Evolutionary conservation across 371 early-diverging fungal species (phyloP).

Genomic region (Rozella allomycis): DNA sequence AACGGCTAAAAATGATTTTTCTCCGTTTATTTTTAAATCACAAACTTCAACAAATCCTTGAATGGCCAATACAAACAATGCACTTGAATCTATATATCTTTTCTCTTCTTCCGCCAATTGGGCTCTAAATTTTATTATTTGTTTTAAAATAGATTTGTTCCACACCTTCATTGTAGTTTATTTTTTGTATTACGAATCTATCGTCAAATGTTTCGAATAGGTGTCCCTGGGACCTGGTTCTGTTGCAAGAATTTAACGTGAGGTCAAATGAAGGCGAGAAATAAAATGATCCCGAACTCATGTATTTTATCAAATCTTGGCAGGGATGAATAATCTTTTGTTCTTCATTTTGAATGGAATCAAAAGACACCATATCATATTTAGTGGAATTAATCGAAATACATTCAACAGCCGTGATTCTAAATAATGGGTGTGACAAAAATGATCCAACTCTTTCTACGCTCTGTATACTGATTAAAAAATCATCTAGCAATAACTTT

Average conservation of each 20-base stretch:
- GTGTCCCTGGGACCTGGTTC: neutral
- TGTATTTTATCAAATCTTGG: slow-evolving; percentile 12
- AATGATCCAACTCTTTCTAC: too few relatives aligned
- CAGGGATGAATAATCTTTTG: slow-evolving; percentile 12
- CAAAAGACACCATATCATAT: too few relatives aligned
- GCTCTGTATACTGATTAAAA: too few relatives aligned
- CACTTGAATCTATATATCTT: slow-evolving; percentile 39
- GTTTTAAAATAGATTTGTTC: slow-evolving; percentile 60
- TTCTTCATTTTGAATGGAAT: too few relatives aligned
- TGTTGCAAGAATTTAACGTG: slow-evolving; percentile 6
- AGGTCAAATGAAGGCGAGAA: slow-evolving; percentile 17
- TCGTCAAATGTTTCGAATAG: slow-evolving; percentile 9
- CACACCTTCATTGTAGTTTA: too few relatives aligned
- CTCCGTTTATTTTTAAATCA: slow-evolving; percentile 14
- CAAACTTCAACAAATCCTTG: slow-evolving; percentile 42
- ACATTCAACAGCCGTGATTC: too few relatives aligned
- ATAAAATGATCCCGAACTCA: slow-evolving; percentile 22
- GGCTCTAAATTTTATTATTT: slow-evolving; percentile 45
- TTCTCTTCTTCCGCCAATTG: slow-evolving; percentile 38
- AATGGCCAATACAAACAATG: slow-evolving; percentile 40
- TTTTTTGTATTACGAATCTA: too few relatives aligned
- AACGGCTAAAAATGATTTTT: slow-evolving; percentile 34
- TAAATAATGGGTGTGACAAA: too few relatives aligned
- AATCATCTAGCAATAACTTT: too few relatives aligned
- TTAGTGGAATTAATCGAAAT: too few relatives aligned